Percentiles rank a stretch among this genome's conserved stretches.
These are phyloP conservation scores for Pichia terricola DNA, from an alignment of 1,139 yeast species.

Conservation along the genomic window DNA sequence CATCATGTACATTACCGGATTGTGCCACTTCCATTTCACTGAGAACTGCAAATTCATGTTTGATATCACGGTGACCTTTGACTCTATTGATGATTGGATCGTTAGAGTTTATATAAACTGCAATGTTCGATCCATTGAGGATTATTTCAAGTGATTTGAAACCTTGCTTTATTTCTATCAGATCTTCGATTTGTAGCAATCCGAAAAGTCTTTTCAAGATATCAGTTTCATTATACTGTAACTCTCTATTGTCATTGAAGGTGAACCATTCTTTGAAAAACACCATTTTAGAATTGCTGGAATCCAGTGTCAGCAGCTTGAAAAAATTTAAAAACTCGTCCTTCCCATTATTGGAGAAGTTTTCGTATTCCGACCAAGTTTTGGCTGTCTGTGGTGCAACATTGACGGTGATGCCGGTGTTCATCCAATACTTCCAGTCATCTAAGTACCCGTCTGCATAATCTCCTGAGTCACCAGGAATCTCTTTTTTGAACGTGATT, in stretches of 20 bases:
- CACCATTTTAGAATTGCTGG: background rate
- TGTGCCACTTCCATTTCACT: slow-evolving; percentile 11
- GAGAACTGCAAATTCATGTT: slow-evolving; percentile 15
- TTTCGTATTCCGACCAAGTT: slow-evolving; percentile 13
- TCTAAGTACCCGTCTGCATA: background rate
- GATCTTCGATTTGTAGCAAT: too few species aligned
- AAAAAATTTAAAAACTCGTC: background rate
- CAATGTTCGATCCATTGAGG: too few species aligned
- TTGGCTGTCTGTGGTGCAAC: slow-evolving; percentile 21
- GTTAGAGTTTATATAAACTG: background rate
- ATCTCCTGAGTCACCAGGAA: too few species aligned
- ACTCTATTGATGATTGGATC: background rate
- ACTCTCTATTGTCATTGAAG: background rate
- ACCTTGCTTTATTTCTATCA: too few species aligned
- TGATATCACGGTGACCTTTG: background rate
- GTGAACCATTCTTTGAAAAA: background rate
- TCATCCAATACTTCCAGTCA: slow-evolving; percentile 6
- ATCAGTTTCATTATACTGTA: too few species aligned
- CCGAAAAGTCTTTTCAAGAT: too few species aligned
- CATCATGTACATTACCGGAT: slow-evolving; percentile 7
- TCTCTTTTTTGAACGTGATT: too few species aligned
- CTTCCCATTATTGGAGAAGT: background rate
- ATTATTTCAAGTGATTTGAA: too few species aligned
- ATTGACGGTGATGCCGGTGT: slow-evolving; percentile 7
- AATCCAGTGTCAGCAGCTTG: background rate